Evolutionary conservation across 2,329 filamentous ascomycete genomes (phyloP).

Genomic region (Aspergillus arachidicola): DNA sequence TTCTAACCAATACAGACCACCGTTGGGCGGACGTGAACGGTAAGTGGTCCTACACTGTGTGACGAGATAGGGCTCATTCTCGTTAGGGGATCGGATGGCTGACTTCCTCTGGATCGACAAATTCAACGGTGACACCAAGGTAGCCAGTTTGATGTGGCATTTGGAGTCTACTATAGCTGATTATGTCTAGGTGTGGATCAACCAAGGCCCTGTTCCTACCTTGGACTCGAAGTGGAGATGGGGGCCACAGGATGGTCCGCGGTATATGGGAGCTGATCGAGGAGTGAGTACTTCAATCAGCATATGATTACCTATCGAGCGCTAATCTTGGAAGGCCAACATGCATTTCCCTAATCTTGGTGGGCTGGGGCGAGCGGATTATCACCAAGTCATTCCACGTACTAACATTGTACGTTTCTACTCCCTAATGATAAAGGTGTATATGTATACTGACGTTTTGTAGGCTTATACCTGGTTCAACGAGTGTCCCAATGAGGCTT

Average conservation of each 20-base stretch:
- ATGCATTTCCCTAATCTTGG: neutral
- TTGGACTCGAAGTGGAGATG: neutral
- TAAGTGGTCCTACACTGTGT: neutral
- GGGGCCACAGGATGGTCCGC: neutral
- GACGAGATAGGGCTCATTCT: neutral
- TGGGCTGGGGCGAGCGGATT: neutral
- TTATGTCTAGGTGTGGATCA: neutral
- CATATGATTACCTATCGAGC: neutral
- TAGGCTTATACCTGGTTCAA: slow-evolving; percentile 2
- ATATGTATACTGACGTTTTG: neutral
- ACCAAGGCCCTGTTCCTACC: neutral
- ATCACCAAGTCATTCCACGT: slow-evolving; percentile 15
- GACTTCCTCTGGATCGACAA: neutral
- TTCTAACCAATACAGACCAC: neutral
- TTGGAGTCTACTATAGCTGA: neutral
- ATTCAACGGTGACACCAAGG: neutral
- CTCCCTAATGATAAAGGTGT: neutral
- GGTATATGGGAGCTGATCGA: neutral
- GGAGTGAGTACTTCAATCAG: neutral
- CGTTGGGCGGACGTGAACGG: neutral
- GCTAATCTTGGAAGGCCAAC: neutral
- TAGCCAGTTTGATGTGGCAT: neutral
- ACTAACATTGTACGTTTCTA: slow-evolving; percentile 26
- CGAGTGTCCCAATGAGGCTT: neutral
- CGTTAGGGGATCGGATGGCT: neutral